Conservation (phyloP, 768 basidiomycete genomes). For the Russula sp. region DNA sequence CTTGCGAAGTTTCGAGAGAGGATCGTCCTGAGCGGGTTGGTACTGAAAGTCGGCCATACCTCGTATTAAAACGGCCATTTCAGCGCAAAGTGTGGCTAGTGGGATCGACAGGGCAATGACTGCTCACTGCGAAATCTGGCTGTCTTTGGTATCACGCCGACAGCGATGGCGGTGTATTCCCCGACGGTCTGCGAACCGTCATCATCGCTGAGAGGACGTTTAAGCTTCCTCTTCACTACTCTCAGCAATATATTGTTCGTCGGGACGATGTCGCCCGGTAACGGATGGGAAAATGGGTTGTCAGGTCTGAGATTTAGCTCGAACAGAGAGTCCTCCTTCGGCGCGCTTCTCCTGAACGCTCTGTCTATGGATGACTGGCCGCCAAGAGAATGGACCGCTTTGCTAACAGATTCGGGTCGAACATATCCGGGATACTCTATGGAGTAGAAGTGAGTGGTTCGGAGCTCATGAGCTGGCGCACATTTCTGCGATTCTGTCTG, state of each 20-base stretch:
- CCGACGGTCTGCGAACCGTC: constrained; percentile 35
- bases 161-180: constrained; percentile 64
- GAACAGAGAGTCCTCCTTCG: constrained; percentile 56
- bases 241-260: constrained; percentile 82
- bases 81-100: not conserved
- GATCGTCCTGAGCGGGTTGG: constrained; percentile 65
- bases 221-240: constrained; percentile 67
- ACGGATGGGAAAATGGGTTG: constrained; percentile 75
- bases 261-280: constrained; percentile 69
- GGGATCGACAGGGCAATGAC: not conserved
- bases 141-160: constrained; percentile 75
- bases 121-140: constrained; percentile 81
- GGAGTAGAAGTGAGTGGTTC: constrained; percentile 59
- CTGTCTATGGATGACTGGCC: constrained; percentile 63
- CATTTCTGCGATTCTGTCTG: not conserved
- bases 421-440: constrained; percentile 92
- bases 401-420: constrained; percentile 46
- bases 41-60: constrained; percentile 95
- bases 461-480: constrained; percentile 40
- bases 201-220: constrained; percentile 25
- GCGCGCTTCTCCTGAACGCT: constrained; percentile 64
- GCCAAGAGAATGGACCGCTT: constrained; percentile 59
- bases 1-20: constrained; percentile 55
- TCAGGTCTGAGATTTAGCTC: constrained; percentile 71
- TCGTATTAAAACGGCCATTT: constrained; percentile 27